A percentile compares a stretch with the other conserved stretches of the same genome.
Evolutionary conservation across 1,284 basidiomycete genomes (phyloP).

Genomic region (Apiotrichum gracile): DNA sequence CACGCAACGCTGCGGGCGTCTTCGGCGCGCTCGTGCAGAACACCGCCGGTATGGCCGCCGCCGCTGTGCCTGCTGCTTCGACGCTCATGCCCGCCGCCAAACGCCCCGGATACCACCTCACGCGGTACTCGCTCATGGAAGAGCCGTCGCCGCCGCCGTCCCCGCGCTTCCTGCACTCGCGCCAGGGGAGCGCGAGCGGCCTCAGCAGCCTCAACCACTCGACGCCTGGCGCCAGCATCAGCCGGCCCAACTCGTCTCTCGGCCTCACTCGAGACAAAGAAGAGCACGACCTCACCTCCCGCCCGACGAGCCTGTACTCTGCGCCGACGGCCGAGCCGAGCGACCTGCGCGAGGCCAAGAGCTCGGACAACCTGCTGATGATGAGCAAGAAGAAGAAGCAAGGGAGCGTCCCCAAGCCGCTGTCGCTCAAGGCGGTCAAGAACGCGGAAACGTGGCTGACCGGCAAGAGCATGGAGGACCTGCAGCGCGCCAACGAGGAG

Average conservation of each 20-base stretch:
- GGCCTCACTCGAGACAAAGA: constrained; percentile 2
- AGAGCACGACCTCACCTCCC: neutral
- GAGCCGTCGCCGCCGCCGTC: neutral
- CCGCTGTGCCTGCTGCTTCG: constrained; percentile 55
- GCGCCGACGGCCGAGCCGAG: constrained; percentile 4
- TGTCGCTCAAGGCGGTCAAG: constrained; percentile 28
- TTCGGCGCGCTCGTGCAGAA: constrained; percentile 68
- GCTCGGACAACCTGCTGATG: constrained; percentile 27
- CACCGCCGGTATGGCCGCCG: constrained; percentile 60
- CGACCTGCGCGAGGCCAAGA: constrained; percentile 17
- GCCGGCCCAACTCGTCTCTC: neutral
- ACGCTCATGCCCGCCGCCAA: constrained; percentile 62
- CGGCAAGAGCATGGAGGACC: neutral
- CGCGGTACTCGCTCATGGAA: constrained; percentile 49
- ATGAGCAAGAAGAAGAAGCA: constrained; percentile 23
- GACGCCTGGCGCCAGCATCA: too few relatives aligned
- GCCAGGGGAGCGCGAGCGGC: constrained; percentile 5
- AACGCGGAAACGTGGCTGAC: constrained; percentile 40
- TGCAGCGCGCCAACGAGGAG: constrained; percentile 35
- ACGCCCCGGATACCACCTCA: constrained; percentile 62
- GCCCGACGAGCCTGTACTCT: constrained; percentile 42
- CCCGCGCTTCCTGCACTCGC: neutral
- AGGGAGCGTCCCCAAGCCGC: constrained; percentile 13
- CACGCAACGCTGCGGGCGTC: constrained; percentile 59
- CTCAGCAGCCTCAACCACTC: too few relatives aligned